Base-by-base conservation (phyloP, 2,329 filamentous ascomycete genomes). In the Alternaria tenuissima region DNA sequence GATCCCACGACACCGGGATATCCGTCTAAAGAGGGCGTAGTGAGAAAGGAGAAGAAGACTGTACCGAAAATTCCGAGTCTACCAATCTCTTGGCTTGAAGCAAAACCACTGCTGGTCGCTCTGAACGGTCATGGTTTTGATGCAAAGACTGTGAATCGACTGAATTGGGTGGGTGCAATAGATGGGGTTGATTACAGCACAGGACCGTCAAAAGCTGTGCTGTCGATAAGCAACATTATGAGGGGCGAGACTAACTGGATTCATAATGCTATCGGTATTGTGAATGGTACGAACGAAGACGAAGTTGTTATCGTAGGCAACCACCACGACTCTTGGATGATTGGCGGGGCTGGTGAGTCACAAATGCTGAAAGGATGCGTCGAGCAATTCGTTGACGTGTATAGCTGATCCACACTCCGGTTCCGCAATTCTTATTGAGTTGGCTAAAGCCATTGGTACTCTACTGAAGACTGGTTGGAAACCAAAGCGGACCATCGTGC, bases 61-160 rank as follows among this genome's bases (percentile, higher is more conserved):
- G 91, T 88, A 24, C 91, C 93, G 0, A 86, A 85, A 3, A 97
- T 97, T 57, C 93, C 93, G 0, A 96, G 93, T 2, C 81, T 96
- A 4, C 93, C 93, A 1, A 91, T 97, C 39, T 96, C 93, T 0
- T 96, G 94, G 75, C 79, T 82, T 5, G 93, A 96, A 66, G 92
- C 90, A 1, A 78, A 95, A n/a, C 93, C 93, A 0, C 86, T 97
- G 32, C 84, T 97, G 20, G 89, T 89, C 72, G 90, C 92, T 1
- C 82, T 97, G 47, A 94, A 97, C 71, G 92, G 92, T 5, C 86
- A 92, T 71, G 93, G 93, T 0, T 89, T 90, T 7, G 84, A 86
- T 30, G 78, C 77, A 11, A 63, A 44, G 12, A 64, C 73, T 14
- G 70, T 80, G 39, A 76, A 78, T 48, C 72, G 77, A 2, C 76